Percentiles rank a stretch among this genome's conserved stretches.
These are phyloP conservation scores for Eustoma russellianum DNA, from an alignment of 257 asterid species.

Conservation along the genomic window DNA sequence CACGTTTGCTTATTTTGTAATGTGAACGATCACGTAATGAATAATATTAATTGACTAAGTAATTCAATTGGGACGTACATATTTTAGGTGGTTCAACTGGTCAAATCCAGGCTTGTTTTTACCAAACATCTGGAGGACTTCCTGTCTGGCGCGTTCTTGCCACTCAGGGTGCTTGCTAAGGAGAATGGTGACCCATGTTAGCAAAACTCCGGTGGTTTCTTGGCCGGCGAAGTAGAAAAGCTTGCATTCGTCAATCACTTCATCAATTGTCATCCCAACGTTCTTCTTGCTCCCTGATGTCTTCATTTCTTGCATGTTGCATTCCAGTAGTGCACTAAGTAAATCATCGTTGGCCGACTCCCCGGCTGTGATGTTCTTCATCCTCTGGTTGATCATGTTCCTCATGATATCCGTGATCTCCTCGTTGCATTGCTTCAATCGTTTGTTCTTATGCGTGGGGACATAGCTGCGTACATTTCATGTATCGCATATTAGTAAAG, in stretches of 20 bases:
- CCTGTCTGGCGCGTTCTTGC: background rate
- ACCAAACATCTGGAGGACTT: background rate
- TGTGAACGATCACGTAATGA: no score
- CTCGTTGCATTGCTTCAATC: slow-evolving; percentile 19
- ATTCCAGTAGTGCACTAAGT: slow-evolving; percentile 7
- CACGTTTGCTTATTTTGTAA: no score
- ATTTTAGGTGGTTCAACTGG: background rate
- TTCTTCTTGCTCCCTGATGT: slow-evolving; percentile 1
- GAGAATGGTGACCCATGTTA: background rate
- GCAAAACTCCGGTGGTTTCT: background rate
- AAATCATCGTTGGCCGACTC: slow-evolving; percentile 20
- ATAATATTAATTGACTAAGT: no score
- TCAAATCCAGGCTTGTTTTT: background rate
- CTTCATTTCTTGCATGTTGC: slow-evolving; percentile 1
- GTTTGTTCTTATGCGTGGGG: slow-evolving; percentile 33
- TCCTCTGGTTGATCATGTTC: slow-evolving; percentile 26
- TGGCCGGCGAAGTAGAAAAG: slow-evolving; percentile 1
- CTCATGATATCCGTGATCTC: slow-evolving; percentile 25
- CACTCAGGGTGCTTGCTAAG: background rate
- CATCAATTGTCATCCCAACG: slow-evolving; percentile 4
- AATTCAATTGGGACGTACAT: background rate
- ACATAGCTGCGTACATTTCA: slow-evolving; percentile 11
- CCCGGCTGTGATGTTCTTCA: slow-evolving; percentile 20
- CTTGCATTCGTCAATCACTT: background rate
- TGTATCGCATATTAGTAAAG: background rate